phyloP scores from a whole-genome alignment of 1,284 basidiomycete species.

The Lentinus polychrous region DNA sequence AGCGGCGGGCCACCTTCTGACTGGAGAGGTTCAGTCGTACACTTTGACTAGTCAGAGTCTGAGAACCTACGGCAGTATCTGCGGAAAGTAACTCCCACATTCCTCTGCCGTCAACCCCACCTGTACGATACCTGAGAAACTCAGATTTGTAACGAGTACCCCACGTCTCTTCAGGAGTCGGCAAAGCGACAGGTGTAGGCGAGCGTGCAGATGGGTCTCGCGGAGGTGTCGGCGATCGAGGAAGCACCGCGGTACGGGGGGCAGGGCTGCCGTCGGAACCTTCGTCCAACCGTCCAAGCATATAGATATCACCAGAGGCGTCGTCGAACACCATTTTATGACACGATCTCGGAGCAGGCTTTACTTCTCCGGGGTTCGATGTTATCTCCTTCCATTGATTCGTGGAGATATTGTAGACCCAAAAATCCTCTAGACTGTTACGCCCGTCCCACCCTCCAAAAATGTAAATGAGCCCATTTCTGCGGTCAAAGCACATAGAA shows the following conservation, averaged over 20 bases:
- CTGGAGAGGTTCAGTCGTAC: slow-evolving; percentile 26
- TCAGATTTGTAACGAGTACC: slow-evolving; percentile 43
- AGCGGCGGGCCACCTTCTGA: slow-evolving; percentile 64
- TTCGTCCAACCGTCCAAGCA: slow-evolving; percentile 59
- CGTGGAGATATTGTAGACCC: slow-evolving; percentile 63
- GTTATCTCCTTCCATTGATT: slow-evolving; percentile 62
- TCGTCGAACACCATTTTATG: slow-evolving; percentile 81
- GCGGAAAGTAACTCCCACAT: slow-evolving; percentile 62
- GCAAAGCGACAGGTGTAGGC: background rate
- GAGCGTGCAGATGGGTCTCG: slow-evolving; percentile 3
- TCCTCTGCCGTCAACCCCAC: slow-evolving; percentile 41
- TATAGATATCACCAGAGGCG: slow-evolving; percentile 64
- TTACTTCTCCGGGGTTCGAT: slow-evolving; percentile 53
- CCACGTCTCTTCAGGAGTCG: background rate
- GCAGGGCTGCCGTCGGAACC: slow-evolving; percentile 24
- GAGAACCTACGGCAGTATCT: slow-evolving; percentile 50
- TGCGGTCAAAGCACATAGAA: slow-evolving; percentile 74
- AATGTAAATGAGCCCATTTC: slow-evolving; percentile 61
- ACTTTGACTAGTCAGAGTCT: background rate
- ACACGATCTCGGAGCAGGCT: slow-evolving; percentile 69
- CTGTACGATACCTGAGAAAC: slow-evolving; percentile 67
- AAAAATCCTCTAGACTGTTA: slow-evolving; percentile 73
- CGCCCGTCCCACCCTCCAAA: slow-evolving; percentile 79
- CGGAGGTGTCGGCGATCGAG: background rate
- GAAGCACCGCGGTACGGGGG: background rate